Percentiles rank a stretch among this genome's conserved stretches.
Conservation (phyloP, 1,139 yeast genomes). For the Yamadazyma friedrichii region DNA sequence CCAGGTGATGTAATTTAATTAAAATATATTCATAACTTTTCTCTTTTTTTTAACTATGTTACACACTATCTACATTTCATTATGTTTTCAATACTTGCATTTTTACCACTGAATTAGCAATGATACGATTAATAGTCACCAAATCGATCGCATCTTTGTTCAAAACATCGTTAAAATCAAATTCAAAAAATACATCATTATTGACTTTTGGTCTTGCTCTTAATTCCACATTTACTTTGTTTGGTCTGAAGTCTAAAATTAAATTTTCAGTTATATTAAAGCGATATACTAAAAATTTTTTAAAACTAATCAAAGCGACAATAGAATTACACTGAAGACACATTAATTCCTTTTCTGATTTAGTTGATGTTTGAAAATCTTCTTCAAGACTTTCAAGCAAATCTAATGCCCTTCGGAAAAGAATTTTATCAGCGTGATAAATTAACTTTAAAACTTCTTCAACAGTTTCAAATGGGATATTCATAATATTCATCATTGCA, state of each 20-base stretch:
- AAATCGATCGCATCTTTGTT: not conserved
- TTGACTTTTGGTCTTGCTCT: conserved; percentile 21
- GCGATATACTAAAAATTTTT: conserved; percentile 11
- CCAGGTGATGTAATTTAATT: conserved; percentile 3
- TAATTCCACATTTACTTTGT: conserved; percentile 25
- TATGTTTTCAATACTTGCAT: conserved; percentile 6
- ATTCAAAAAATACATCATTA: conserved; percentile 9
- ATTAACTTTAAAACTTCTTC: conserved; percentile 37
- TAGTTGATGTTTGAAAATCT: not conserved
- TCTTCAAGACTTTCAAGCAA: conserved; percentile 22
- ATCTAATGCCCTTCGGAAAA: conserved; percentile 33
- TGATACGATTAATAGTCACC: conserved; percentile 8
- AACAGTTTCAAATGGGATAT: conserved; percentile 31
- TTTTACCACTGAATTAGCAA: conserved; percentile 12
- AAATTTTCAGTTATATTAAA: conserved; percentile 22
- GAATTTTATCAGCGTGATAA: conserved; percentile 15
- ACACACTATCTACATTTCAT: not conserved
- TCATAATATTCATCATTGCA: conserved; percentile 35
- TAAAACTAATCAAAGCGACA: conserved; percentile 22
- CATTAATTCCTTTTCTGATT: conserved; percentile 10
- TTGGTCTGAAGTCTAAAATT: conserved; percentile 24
- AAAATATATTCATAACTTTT: not conserved
- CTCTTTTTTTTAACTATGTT: not conserved
- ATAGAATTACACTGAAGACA: conserved; percentile 21
- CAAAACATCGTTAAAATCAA: conserved; percentile 9